Percentiles rank a stretch among this genome's conserved stretches.
These are phyloP conservation scores for Boletus mariae DNA, from an alignment of 1,284 basidiomycete genomes.

Conservation along the genomic window DNA sequence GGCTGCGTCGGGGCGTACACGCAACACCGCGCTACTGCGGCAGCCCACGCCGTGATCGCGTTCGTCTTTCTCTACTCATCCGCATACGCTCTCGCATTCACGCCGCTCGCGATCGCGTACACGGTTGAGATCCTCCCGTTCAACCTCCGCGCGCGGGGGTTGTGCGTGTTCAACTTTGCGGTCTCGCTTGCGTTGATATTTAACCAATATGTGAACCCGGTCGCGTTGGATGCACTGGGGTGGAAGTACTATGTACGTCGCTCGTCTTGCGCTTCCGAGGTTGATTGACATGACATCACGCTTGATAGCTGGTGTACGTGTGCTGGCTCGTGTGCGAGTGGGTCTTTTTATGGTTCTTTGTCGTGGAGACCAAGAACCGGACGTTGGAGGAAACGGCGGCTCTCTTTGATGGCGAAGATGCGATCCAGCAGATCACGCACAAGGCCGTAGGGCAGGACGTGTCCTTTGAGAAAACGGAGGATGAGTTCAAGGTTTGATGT, in stretches of 20 bases:
- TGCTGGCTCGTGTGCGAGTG: constrained; percentile 64
- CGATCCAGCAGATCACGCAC: constrained; percentile 40
- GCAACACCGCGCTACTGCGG: constrained; percentile 38
- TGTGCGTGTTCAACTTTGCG: constrained; percentile 68
- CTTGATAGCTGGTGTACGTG: constrained; percentile 56
- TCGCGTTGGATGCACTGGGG: constrained; percentile 53
- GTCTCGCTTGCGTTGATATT: constrained; percentile 67
- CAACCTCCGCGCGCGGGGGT: constrained; percentile 73
- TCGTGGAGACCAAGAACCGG: constrained; percentile 69
- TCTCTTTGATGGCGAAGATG: constrained; percentile 67
- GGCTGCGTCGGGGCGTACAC: constrained; percentile 64
- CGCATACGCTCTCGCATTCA: constrained; percentile 40
- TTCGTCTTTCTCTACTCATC: constrained; percentile 63
- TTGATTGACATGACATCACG: too few species aligned
- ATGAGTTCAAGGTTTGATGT: not conserved
- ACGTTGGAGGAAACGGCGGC: constrained; percentile 76
- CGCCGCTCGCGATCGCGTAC: constrained; percentile 63
- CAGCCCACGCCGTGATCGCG: constrained; percentile 67
- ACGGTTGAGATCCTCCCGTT: constrained; percentile 75
- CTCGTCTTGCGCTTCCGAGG: too few species aligned
- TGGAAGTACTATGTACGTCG: constrained; percentile 59
- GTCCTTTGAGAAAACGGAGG: not conserved
- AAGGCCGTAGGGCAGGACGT: constrained; percentile 24
- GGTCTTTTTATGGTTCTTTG: constrained; percentile 60
- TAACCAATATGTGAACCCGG: constrained; percentile 82